Percentiles rank a stretch among this genome's conserved stretches.
phyloP scores from a whole-genome alignment of 2,329 filamentous ascomycete genomes.

The Chrysoporthe austroafricana region DNA sequence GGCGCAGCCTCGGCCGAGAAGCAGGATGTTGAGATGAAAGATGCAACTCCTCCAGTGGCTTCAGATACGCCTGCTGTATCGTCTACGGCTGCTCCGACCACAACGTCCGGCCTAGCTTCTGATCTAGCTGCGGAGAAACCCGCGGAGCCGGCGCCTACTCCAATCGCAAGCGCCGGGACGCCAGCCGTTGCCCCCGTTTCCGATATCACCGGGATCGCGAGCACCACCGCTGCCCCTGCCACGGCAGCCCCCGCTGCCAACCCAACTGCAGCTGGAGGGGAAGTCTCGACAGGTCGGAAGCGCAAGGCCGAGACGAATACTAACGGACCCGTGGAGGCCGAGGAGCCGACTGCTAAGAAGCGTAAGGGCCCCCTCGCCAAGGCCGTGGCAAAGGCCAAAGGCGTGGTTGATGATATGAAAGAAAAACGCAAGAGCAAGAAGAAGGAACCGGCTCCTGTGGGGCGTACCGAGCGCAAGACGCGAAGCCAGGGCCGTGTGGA shows the following conservation, averaged over 20 bases:
- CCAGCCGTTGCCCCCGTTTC: not conserved
- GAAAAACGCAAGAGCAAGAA: constrained; percentile 32
- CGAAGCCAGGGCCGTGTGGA: constrained; percentile 41
- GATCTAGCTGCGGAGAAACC: constrained; percentile 13
- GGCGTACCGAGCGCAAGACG: constrained; percentile 44
- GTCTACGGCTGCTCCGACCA: not conserved
- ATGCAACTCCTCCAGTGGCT: constrained; percentile 19
- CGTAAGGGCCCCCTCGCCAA: constrained; percentile 27
- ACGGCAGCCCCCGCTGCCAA: constrained; percentile 10
- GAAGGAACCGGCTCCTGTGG: constrained; percentile 37
- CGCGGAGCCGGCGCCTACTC: constrained; percentile 6
- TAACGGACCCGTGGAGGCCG: constrained; percentile 10
- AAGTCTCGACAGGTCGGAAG: constrained; percentile 31
- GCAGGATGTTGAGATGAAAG: constrained; percentile 31
- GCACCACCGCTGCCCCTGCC: constrained; percentile 10
- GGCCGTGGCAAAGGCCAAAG: constrained; percentile 27
- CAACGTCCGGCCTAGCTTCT: not conserved
- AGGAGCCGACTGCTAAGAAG: constrained; percentile 26
- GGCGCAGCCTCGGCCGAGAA: not conserved
- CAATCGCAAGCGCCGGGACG: not conserved
- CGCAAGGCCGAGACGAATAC: constrained; percentile 31
- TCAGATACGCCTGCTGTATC: not conserved
- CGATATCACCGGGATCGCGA: not conserved
- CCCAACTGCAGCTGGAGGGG: not conserved
- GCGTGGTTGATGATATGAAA: constrained; percentile 24